Conservation (phyloP, 2,329 filamentous ascomycete species). For the Pseudovirgaria hyperparasitica region DNA sequence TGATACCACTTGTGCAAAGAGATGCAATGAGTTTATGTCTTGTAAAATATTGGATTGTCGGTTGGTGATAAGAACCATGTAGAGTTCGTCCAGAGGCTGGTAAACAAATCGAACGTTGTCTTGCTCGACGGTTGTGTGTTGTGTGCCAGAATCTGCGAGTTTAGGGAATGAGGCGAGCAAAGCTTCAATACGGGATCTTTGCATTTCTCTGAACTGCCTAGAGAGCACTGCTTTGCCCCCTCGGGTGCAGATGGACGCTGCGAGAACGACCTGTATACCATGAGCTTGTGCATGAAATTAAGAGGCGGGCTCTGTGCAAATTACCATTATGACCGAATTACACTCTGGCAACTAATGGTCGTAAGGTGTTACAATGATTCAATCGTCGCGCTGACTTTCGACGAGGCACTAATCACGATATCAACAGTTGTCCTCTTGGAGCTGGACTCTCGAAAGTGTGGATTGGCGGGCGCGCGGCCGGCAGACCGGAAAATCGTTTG, state of each 20-base stretch:
- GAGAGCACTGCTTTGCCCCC: conserved; percentile 98
- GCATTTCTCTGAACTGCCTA: conserved; percentile 95
- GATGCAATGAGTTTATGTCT: conserved; percentile 95
- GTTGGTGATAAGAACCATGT: conserved; percentile 99
- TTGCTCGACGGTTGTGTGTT: conserved; percentile 97
- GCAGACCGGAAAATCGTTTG: no score
- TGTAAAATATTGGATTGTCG: conserved; percentile 98
- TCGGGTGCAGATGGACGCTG: conserved; percentile 95
- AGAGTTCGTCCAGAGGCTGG: conserved; percentile 95
- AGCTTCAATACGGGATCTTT: conserved; percentile 89
- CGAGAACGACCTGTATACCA: conserved; percentile 74
- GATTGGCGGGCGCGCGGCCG: no score
- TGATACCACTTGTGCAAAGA: conserved; percentile 94
- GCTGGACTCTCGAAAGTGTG: no score
- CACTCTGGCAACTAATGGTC: neutral
- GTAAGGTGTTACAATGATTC: conserved; percentile 2
- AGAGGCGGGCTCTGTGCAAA: conserved; percentile 1
- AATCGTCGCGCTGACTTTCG: conserved; percentile 6
- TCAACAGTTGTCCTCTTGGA: no score
- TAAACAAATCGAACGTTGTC: conserved; percentile 99
- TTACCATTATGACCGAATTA: conserved; percentile 15
- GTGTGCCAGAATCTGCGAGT: conserved; percentile 86
- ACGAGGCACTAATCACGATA: no score
- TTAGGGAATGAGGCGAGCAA: conserved; percentile 96
- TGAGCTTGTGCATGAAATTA: conserved; percentile 9